Evolutionary conservation across 2,329 filamentous ascomycete genomes (phyloP), one percentile per base, ranked within the genome.

Genomic region (Cercospora sp.): DNA sequence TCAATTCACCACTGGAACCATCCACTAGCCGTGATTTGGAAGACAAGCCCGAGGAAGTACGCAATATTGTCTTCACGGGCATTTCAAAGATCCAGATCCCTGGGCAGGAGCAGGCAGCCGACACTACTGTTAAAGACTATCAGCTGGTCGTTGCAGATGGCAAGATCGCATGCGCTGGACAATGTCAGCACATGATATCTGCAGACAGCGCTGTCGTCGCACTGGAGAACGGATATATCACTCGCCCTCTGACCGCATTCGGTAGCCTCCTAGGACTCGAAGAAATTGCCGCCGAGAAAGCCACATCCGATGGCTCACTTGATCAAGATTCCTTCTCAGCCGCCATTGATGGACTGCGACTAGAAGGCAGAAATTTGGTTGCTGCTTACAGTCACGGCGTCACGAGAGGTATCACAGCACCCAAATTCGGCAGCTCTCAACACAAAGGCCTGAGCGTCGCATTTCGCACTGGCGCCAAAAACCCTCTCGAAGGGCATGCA

Each of bases 181-280:
- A 73, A 1, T 90, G 89, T 75, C 67, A 75, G 0, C 83, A 88
- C 67, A 73, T 86, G 3, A 71, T 78, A 4, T 75, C 78, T 0
- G 81, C 83, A 3, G 49, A 55, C 69, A 75, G 3, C 65, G 78
- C 79, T 58, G 74, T 81, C 1, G 76, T 91, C 28, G 65, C 80
- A 6, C 81, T 91, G 5, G 73, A 81, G 21, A 83, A 91, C 70
- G 89, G 89, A 1, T 83, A 90, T 73, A 74, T 91, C n/a, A 85
- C 86, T 5, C 81, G 85, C 5, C 82, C 87, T 0, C 85, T 90
- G 69, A 89, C 87, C 3, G 87, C 86, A 1, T 86, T 90, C 32
- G 88, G 85, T 1, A 86, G 87, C 3, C 80, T 81, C 1, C 79
- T 91, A 0, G 89, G 89, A 0, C 82, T 91, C 6, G 86, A 86